Conservation (phyloP, 1,284 basidiomycete species). For the Ustilago cynodontis region DNA sequence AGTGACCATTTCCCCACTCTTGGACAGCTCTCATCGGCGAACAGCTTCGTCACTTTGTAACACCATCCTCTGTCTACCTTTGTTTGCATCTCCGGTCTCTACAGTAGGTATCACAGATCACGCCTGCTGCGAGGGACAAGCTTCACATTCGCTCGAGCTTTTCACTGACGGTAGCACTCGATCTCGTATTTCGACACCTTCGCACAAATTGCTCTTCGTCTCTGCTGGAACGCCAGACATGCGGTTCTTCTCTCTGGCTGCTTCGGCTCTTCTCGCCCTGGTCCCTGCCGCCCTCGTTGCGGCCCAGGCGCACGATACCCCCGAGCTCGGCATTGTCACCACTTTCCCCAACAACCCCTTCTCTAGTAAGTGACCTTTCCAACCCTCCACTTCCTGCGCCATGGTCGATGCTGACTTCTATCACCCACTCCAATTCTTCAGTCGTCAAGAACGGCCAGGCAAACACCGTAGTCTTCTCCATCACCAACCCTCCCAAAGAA, state of each 20-base stretch:
- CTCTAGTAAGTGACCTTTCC: slow-evolving; percentile 40
- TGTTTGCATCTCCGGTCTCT: slow-evolving; percentile 6
- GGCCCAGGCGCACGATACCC: slow-evolving; percentile 59
- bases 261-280: slow-evolving; percentile 42
- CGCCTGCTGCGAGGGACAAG: too few species aligned
- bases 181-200: background rate
- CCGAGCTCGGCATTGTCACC: slow-evolving; percentile 63
- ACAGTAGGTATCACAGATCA: slow-evolving; percentile 1
- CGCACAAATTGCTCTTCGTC: background rate
- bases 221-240: slow-evolving; percentile 17
- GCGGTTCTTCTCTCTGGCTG: slow-evolving; percentile 42
- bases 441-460: slow-evolving; percentile 67
- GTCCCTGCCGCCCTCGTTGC: slow-evolving; percentile 37
- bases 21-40: background rate
- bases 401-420: slow-evolving; percentile 5
- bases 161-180: background rate
- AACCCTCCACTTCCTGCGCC: background rate
- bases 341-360: slow-evolving; percentile 68
- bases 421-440: slow-evolving; percentile 4
- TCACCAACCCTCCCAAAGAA: slow-evolving; percentile 56
- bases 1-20: slow-evolving; percentile 9
- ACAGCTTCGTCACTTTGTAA: background rate
- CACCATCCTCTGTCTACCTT: slow-evolving; percentile 4
- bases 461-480: slow-evolving; percentile 66
- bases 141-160: background rate